Evolutionary conservation across 306 rosid genomes (phyloP).

Genomic region (Fragaria ananassa): DNA sequence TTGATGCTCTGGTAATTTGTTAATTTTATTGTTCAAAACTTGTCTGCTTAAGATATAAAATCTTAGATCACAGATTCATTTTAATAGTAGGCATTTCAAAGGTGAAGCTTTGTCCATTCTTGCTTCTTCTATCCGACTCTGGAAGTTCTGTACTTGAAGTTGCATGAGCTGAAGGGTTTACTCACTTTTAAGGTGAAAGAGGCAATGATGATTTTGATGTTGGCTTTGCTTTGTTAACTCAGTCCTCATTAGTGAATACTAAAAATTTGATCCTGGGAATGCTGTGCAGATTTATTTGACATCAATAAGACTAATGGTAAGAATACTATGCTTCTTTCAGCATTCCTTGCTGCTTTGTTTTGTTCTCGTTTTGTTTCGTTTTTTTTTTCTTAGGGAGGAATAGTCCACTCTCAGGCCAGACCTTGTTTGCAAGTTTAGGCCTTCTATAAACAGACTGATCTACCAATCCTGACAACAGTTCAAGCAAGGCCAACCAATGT

Average conservation of each 20-base stretch:
- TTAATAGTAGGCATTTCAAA: neutral
- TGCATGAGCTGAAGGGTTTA: neutral
- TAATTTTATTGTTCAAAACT: neutral
- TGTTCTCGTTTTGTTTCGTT: neutral
- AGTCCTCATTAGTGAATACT: neutral
- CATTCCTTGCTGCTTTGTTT: neutral
- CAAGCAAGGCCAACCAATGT: neutral
- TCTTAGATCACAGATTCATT: neutral
- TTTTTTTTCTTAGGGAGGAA: neutral
- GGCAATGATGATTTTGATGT: neutral
- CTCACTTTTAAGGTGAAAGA: neutral
- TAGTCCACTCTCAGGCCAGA: neutral
- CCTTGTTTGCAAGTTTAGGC: neutral
- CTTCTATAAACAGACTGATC: neutral
- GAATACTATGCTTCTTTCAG: neutral
- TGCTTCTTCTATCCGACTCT: neutral
- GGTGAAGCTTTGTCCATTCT: neutral
- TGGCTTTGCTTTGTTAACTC: neutral
- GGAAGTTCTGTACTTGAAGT: neutral
- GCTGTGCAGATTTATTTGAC: neutral
- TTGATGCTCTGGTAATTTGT: neutral
- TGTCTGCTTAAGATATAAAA: neutral
- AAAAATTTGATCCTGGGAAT: neutral
- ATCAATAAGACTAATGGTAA: neutral
- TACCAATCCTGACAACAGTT: neutral